Base-by-base conservation (phyloP, 805 yeast genomes). In the Wickerhamomyces queroliae region DNA sequence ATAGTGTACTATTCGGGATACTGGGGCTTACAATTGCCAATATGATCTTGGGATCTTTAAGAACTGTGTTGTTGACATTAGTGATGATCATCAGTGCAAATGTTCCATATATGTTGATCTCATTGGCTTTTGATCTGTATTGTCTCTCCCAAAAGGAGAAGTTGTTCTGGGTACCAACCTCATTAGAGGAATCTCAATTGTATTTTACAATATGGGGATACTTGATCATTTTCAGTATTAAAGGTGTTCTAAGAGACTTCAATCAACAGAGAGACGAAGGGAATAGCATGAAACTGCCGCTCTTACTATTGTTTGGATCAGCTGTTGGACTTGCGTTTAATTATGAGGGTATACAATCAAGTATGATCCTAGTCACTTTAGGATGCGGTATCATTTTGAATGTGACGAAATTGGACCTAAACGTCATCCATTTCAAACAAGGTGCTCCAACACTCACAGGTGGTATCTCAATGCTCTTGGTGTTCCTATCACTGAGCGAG, bases 401-500 rank as follows among this genome's bases (percentile, higher is more conserved):
- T 26, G 20, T 55, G 8, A 42, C 51, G 7, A 44, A 37, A 19
- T 13, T 50, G 9, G 59, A 55, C 22, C 16, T 42, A 1, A 29
- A 38, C 4, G 30, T 15, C 1, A 17, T 43, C 5, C 15, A 42
- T 2, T 46, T 42, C 20, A 42, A 29, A 15, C 39, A 40, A 30
- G 56, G 57, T 0, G 38, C 50, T 2, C 46, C 50, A 11, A 44
- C 55, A 0, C 29, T 50, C 3, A 41, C 50, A 24, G 69, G 70
- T 3, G 12, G 54, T 2, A 52, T 63, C 40, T 52, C 70, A 3
- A 46, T 63, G 3, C 35, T 61, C 13, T 40, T 67, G 38, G 64
- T 64, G 32, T 55, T 56, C 27, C 40, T 65, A 38, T 63, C 70
- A 2, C 55, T 63, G 36, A 58, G 58, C 35, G 41, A 50, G 8